Evolutionary conservation across 2,329 filamentous ascomycete genomes (phyloP), one percentile per base, ranked within the genome.

Genomic region (Lomentospora prolificans): DNA sequence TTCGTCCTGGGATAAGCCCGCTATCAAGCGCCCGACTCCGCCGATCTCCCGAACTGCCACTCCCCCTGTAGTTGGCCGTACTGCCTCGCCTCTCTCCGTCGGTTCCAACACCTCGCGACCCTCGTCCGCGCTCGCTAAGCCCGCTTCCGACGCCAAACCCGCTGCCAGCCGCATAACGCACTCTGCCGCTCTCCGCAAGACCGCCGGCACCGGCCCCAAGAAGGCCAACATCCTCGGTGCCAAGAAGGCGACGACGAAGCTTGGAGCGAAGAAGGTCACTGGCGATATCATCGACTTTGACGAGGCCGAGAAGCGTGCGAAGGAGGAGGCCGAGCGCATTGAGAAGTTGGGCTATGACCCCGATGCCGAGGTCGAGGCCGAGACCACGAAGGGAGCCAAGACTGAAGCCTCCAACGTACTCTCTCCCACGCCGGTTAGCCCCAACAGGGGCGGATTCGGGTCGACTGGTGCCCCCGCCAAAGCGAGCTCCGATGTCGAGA

Each of bases 1-100:
- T 74, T 96, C 92, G 8, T 96, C 90, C 0, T 99, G 92, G 94
- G 94, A 97, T 67, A 96, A 97, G 75, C 94, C 94, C 22, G 82
- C 90, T 3, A 95, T 99, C 73, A 99, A 97, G 79, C 85, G 90
- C 64, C 92, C 92, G 33, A 96, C 90, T 61, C 95, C 95, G 62
- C 92, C 94, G 14, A 81, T 94, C 46, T 96, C 92, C 36, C 86
- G 94, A 66, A 94, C 89, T 46, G 85, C 84, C 53, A 97, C 94
- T 2, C 92, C 92, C 12, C 86, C 89, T 3, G 82, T 88, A 9
- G 79, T 89, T 62, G 86, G 86, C 64, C 86, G 91, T 63, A 91
- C 87, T 9, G 81, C 84, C 3, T 96, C 92, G n/a, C 92, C 94
- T 1, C 78, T 96, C 58, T 91, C 84, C 67, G 79, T 89, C 12